Base-by-base conservation (phyloP, 441 rosid species). In the Croton setiger region DNA sequence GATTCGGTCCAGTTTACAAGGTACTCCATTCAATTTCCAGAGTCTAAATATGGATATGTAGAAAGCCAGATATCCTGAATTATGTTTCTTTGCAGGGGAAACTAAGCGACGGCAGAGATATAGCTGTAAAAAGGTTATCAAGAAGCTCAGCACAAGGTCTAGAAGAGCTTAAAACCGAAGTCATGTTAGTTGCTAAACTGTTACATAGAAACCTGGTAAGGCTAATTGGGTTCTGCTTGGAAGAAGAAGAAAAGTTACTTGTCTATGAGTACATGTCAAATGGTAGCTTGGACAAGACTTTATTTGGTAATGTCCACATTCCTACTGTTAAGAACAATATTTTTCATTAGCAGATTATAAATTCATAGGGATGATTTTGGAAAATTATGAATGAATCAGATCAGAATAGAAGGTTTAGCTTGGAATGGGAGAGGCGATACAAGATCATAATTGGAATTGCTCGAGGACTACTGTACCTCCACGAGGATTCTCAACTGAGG, bases 381-480 rank as follows among this genome's bases (percentile, higher is more conserved):
- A 45, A 47, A 57, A 77, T 49, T 20, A 52, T 44, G 63, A 44
- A 13, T 51, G 41, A 64, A 31, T 13, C 48, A 68, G 72, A 70
- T 56, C n/a, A 63, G 39, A 49, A 51, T 15, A 70, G 13, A 52
- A 5, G 41, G 36, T n/a, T 33, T 23, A 55, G 17, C 5, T 7
- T 78, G 36, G 71, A 76, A 51, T 82, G 78, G 76, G 78, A 72
- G 61, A 70, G 66, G 20, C 67, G 83, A 45, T 69, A 76, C 75
- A 72, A 44, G 58, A 77, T 79, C 35, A 72, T 79, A 17, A 44
- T 69, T 62, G 85, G 84, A 61, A 68, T 82, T 69, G 83, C 80
- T 33, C 63, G 75, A 71, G 87, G 88, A 56, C 72, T 86, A n/a
- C 69, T 78, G 45, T 86, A 83, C 56, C 72, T 82, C 44, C 86